Evolutionary conservation across 83 land plant species (phyloP), one percentile per base, ranked within the genome.

Genomic region (Picea engelmannii): DNA sequence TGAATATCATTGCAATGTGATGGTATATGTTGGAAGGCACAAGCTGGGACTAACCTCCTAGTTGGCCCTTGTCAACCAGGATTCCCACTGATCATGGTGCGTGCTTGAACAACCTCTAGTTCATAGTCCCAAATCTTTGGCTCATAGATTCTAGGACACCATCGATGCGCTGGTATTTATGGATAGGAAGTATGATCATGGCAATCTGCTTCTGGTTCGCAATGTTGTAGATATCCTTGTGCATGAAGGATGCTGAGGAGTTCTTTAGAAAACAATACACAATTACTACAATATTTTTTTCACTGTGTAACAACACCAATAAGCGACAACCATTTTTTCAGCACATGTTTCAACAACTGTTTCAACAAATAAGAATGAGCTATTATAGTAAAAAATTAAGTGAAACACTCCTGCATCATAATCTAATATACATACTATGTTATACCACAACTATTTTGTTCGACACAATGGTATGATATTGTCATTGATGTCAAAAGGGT

Each of bases 11-110:
- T 38, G 88, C 87, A 38, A 96, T 79, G 25, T 62, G 55, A 49
- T 85, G 92, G 40, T 60, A 66, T 13, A 73, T 82, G 17, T 49
- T 71, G 5, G 40, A 58, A 60, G 95, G 81, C 2, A 77, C 63
- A 11, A 85, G 49, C 31, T 66, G 75, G 5, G 85, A 31, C 12
- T 66, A 76, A 5, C 71, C 80, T 6, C 86, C 85, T 8, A 90
- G 86, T 12, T 81, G 31, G 31, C 31, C 31, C 31, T 27, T 27
- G 31, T 27, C 31, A 27, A 27, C 31, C 31, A 27, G 31, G 42
- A 27, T 27, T 27, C 31, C 31, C 31, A 27, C 95, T 8, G 98
- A 94, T 84, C 96, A 96, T 0, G 96, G 98, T 0, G 98, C 86
- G 21, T 91, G 79, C 83, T 76, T 81, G n/a, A 94, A 31, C 25